A percentile compares a stretch with the other conserved stretches of the same genome.
Conservation (phyloP, 768 basidiomycete species). For the Lentinula edodes region DNA sequence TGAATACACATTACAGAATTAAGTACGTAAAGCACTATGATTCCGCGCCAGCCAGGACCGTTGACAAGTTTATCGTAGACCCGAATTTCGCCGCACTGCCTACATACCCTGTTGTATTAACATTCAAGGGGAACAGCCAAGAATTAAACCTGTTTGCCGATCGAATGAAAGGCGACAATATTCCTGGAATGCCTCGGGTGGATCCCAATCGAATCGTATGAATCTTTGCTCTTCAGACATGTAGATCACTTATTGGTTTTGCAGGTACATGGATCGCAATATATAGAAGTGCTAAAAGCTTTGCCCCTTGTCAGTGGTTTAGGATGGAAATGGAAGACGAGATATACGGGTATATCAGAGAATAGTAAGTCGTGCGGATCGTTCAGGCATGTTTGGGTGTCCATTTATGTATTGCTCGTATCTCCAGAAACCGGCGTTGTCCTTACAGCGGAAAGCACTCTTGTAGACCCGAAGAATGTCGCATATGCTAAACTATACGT, state of each 20-base stretch:
- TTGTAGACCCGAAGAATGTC: conserved; percentile 58
- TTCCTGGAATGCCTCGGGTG: conserved; percentile 67
- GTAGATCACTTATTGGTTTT: not conserved
- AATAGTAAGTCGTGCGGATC: conserved; percentile 53
- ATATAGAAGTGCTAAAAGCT: conserved; percentile 74
- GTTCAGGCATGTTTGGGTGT: not conserved
- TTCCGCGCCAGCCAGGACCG: not conserved
- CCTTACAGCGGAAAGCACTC: conserved; percentile 53
- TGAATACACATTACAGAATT: not conserved
- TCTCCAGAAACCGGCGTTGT: conserved; percentile 59
- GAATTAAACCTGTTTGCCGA: conserved; percentile 70
- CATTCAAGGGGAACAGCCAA: conserved; percentile 60
- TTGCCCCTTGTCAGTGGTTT: conserved; percentile 69
- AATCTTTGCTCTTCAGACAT: not conserved
- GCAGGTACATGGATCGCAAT: conserved; percentile 76
- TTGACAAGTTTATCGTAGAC: conserved; percentile 31
- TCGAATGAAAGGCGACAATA: conserved; percentile 32
- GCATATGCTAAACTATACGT: conserved; percentile 63
- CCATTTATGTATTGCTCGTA: not conserved
- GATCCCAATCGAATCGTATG: conserved; percentile 67
- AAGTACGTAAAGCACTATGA: not conserved
- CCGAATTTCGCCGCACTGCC: conserved; percentile 71
- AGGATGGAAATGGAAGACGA: conserved; percentile 71
- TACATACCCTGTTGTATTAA: conserved; percentile 79
- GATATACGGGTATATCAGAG: conserved; percentile 68